A percentile compares a stretch with the other conserved stretches of the same genome.
Evolutionary conservation across 1,284 basidiomycete genomes (phyloP).

Genomic region (Somion occarium): DNA sequence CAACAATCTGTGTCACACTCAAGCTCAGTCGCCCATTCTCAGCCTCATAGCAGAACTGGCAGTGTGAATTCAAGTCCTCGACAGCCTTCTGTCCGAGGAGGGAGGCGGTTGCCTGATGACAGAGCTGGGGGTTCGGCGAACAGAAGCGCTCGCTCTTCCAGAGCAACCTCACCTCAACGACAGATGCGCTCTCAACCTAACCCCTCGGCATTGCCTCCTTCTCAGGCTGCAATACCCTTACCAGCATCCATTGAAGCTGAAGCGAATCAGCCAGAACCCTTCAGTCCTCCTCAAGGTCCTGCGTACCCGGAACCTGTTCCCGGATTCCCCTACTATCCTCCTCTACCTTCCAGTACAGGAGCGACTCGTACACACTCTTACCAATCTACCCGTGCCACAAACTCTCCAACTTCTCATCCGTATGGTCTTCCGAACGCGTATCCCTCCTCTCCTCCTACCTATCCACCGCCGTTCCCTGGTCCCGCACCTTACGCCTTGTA

Average conservation of each 20-base stretch:
- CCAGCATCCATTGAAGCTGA: background rate
- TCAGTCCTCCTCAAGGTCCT: constrained; percentile 6
- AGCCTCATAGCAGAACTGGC: constrained; percentile 35
- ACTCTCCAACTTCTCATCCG: constrained; percentile 18
- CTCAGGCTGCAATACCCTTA: background rate
- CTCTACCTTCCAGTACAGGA: constrained; percentile 4
- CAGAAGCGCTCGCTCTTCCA: constrained; percentile 22
- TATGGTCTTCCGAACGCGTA: constrained; percentile 20
- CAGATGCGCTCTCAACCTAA: constrained; percentile 15
- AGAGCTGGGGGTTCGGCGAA: constrained; percentile 6
- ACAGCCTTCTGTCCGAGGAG: constrained; percentile 25
- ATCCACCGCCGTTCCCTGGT: constrained; percentile 16
- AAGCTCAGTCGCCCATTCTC: constrained; percentile 35
- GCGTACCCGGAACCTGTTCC: background rate
- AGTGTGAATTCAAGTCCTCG: constrained; percentile 41
- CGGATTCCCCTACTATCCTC: constrained; percentile 8
- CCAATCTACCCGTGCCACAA: constrained; percentile 20
- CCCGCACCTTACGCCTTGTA: constrained; percentile 26
- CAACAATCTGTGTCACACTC: constrained; percentile 18
- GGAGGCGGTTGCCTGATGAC: constrained; percentile 24
- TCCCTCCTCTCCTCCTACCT: constrained; percentile 6
- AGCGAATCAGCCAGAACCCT: background rate
- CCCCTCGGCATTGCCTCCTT: background rate
- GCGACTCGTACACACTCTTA: constrained; percentile 8
- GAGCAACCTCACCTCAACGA: constrained; percentile 21